These are phyloP conservation scores for Linaria vulgaris DNA, from an alignment of 257 asterid genomes.

Conservation along the genomic window DNA sequence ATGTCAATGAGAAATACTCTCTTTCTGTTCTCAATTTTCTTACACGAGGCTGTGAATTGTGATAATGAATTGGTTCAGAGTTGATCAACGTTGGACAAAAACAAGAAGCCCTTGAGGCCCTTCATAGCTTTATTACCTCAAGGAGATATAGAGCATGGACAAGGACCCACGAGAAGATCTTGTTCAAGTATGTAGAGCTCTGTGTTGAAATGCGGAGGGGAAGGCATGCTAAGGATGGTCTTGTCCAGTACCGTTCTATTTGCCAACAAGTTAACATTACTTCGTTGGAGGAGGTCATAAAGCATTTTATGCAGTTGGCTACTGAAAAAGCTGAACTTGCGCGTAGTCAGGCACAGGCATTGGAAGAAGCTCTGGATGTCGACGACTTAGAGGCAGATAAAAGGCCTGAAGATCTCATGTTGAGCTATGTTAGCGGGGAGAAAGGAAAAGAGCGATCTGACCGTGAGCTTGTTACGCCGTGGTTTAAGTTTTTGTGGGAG, in stretches of 20 bases:
- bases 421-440: conserved; percentile 97
- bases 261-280: conserved; percentile 91
- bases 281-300: conserved; percentile 89
- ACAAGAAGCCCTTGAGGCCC: conserved; percentile 92
- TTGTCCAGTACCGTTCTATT: conserved; percentile 85
- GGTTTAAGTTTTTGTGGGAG: conserved; percentile 92
- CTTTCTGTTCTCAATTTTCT: background rate
- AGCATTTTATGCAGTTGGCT: conserved; percentile 93
- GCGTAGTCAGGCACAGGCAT: conserved; percentile 74
- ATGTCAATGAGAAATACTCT: background rate
- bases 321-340: conserved; percentile 91
- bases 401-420: conserved; percentile 91
- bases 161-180: conserved; percentile 73
- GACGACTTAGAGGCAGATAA: conserved; percentile 94
- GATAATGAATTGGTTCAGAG: conserved; percentile 51
- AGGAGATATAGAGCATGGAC: conserved; percentile 97
- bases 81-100: conserved; percentile 86
- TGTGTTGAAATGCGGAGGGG: conserved; percentile 98
- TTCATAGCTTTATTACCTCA: conserved; percentile 79
- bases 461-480: conserved; percentile 84
- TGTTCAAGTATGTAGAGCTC: conserved; percentile 90
- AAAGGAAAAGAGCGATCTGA: conserved; percentile 94
- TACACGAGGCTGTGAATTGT: background rate
- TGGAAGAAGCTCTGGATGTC: conserved; percentile 86
- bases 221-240: conserved; percentile 94